A percentile compares a stretch with the other conserved stretches of the same genome.
These are phyloP conservation scores for Huntiella savannae DNA, from an alignment of 2,329 filamentous ascomycete genomes.

Conservation along the genomic window DNA sequence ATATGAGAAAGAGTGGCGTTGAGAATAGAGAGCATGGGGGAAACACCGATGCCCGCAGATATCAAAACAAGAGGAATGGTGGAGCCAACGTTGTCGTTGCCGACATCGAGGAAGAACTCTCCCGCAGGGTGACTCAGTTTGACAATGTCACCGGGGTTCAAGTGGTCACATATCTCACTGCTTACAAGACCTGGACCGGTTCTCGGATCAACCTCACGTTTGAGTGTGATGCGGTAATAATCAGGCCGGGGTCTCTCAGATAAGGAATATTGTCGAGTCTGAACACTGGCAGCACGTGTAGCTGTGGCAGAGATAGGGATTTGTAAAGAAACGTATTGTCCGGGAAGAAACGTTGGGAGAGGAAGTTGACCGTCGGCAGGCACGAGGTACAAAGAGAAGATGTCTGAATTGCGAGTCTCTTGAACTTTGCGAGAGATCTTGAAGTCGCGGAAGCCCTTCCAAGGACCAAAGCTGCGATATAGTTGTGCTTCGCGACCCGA, in stretches of 20 bases:
- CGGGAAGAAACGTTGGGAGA: slow-evolving; percentile 45
- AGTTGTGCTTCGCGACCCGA: slow-evolving; percentile 43
- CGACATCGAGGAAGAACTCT: slow-evolving; percentile 41
- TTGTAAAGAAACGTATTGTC: slow-evolving; percentile 54
- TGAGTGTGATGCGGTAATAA: slow-evolving; percentile 57
- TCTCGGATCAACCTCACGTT: slow-evolving; percentile 34
- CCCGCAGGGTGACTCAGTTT: slow-evolving; percentile 36
- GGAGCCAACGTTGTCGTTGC: slow-evolving; percentile 19
- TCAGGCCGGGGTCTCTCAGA: slow-evolving; percentile 33
- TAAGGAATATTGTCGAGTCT: slow-evolving; percentile 59
- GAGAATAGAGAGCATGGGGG: slow-evolving; percentile 46
- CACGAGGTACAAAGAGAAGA: slow-evolving; percentile 52
- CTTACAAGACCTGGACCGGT: slow-evolving; percentile 30
- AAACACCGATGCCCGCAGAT: slow-evolving; percentile 49
- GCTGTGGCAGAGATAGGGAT: slow-evolving; percentile 37
- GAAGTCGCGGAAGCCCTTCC: slow-evolving; percentile 31
- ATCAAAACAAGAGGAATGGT: slow-evolving; percentile 42
- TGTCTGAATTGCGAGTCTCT: slow-evolving; percentile 30
- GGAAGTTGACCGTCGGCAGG: slow-evolving; percentile 34
- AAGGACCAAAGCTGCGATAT: slow-evolving; percentile 30
- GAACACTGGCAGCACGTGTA: slow-evolving; percentile 30
- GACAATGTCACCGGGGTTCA: slow-evolving; percentile 31
- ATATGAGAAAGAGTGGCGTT: slow-evolving; percentile 25
- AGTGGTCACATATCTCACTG: slow-evolving; percentile 30
- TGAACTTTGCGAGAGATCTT: slow-evolving; percentile 38